A percentile compares a stretch with the other conserved stretches of the same genome.
Conservation (phyloP, 139 green algal species). For the Picochlorum sp. region DNA sequence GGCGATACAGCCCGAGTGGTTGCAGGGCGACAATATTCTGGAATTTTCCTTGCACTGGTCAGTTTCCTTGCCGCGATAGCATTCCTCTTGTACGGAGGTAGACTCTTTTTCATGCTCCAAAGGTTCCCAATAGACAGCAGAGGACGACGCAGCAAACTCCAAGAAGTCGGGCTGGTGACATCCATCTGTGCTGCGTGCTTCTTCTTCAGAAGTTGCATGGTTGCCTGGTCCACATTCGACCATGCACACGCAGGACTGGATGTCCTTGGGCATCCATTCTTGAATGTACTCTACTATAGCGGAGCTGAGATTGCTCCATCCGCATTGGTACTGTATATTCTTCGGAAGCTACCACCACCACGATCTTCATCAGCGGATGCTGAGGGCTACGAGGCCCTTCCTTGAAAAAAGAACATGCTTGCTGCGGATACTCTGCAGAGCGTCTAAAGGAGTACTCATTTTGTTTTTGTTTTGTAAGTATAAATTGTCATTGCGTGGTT, state of each 20-base stretch:
- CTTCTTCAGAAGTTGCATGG: slow-evolving; percentile 57
- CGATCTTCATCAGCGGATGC: slow-evolving; percentile 2
- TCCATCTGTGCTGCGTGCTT: slow-evolving; percentile 89
- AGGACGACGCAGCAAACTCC: slow-evolving; percentile 91
- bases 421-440: too few relatives aligned
- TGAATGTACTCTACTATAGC: slow-evolving; percentile 87
- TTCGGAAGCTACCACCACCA: slow-evolving; percentile 81
- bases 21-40: slow-evolving; percentile 19
- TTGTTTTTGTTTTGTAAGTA: too few relatives aligned
- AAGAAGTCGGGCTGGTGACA: slow-evolving; percentile 89
- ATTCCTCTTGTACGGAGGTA: slow-evolving; percentile 92
- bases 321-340: slow-evolving; percentile 79
- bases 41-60: slow-evolving; percentile 65
- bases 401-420: not conserved
- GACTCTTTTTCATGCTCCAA: slow-evolving; percentile 87
- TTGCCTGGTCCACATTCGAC: slow-evolving; percentile 56
- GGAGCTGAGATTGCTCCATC: slow-evolving; percentile 73
- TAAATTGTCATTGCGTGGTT: too few relatives aligned
- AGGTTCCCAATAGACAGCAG: slow-evolving; percentile 91
- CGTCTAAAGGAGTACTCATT: too few relatives aligned
- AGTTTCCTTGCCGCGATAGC: slow-evolving; percentile 64
- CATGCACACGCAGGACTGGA: slow-evolving; percentile 44
- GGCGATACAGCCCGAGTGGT: not conserved
- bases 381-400: slow-evolving; percentile 49
- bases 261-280: slow-evolving; percentile 52